Percentiles rank a stretch among this genome's conserved stretches.
Conservation (phyloP, 108 stramenopile species). For the Chaetoceros tenuissimus region DNA sequence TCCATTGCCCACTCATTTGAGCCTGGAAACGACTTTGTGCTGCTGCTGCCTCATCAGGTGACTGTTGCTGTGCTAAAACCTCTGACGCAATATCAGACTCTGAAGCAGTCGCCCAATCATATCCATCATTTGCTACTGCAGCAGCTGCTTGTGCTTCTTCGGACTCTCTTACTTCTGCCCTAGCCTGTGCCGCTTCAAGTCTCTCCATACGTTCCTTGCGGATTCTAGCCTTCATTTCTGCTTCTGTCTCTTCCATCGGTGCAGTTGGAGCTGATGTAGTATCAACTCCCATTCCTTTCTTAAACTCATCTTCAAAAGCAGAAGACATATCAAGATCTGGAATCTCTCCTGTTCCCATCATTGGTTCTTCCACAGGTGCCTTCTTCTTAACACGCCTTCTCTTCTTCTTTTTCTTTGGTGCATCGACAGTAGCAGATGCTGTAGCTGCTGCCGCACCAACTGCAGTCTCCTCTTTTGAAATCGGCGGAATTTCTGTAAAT, state of each 20-base stretch:
- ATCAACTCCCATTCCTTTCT: background rate
- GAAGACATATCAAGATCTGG: conserved; percentile 8
- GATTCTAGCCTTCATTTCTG: conserved; percentile 10
- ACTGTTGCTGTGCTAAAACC: conserved; percentile 7
- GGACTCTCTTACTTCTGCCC: background rate
- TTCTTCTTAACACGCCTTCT: conserved; percentile 2
- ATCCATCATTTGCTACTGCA: conserved; percentile 34
- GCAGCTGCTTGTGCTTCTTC: conserved; percentile 24
- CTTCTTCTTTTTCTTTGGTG: conserved; percentile 17
- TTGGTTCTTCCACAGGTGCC: conserved; percentile 4
- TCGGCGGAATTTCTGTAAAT: conserved; percentile 11
- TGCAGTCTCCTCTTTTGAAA: background rate
- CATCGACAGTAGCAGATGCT: background rate
- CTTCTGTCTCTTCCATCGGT: conserved; percentile 20
- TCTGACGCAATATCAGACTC: conserved; percentile 1
- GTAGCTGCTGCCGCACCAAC: conserved; percentile 8
- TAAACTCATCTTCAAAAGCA: background rate
- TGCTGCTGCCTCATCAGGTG: conserved; percentile 8
- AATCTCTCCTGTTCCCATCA: background rate
- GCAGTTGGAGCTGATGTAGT: background rate
- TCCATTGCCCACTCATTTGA: conserved; percentile 71
- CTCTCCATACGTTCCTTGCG: background rate
- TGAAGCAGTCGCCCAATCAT: conserved; percentile 24
- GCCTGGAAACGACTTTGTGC: conserved; percentile 57
- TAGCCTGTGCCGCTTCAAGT: conserved; percentile 1